These are phyloP conservation scores for Dictyostelium discoideum DNA, from an alignment of 78 protist species.

Conservation along the genomic window dicty_2.7 NC_007091.3:546001-546500, in stretches of 20 bases:
- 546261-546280: slow-evolving; percentile 51
- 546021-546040: not conserved
- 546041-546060: not conserved
- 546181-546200: slow-evolving; percentile 69
- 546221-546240: slow-evolving; percentile 53
- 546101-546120: slow-evolving; percentile 44
- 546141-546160: slow-evolving; percentile 48
- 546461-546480: slow-evolving; percentile 71
- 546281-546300: slow-evolving; percentile 69
- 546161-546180: slow-evolving; percentile 23
- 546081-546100: slow-evolving; percentile 32
- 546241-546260: slow-evolving; percentile 73
- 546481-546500: slow-evolving; percentile 55
- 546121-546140: slow-evolving; percentile 62
- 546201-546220: slow-evolving; percentile 14
- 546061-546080: slow-evolving; percentile 53
- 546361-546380: slow-evolving; percentile 53
- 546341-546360: slow-evolving; percentile 38
- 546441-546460: slow-evolving; percentile 54
- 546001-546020: not conserved
- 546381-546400: slow-evolving; percentile 30
- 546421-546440: slow-evolving; percentile 73
- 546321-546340: slow-evolving; percentile 55
- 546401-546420: slow-evolving; percentile 68
- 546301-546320: slow-evolving; percentile 41